Conservation (phyloP, 164 flowering plant genomes). For the Chimonanthus salicifolius region DNA sequence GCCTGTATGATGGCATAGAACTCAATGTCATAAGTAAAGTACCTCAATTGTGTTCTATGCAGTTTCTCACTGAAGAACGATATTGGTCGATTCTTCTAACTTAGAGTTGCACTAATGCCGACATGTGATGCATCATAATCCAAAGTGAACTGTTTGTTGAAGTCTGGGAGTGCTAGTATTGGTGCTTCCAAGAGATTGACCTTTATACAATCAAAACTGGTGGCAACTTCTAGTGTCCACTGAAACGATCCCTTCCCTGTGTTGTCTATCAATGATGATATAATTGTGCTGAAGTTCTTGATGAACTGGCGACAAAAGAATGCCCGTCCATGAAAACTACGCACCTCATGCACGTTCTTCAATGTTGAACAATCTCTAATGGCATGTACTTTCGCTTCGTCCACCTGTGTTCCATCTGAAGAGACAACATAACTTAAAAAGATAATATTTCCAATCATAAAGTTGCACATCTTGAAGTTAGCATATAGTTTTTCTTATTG, state of each 20-base stretch:
- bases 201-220: neutral
- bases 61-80: neutral
- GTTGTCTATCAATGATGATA: neutral
- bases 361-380: no score
- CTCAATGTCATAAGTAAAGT: neutral
- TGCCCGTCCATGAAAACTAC: constrained; percentile 1
- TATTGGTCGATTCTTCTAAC: neutral
- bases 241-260: neutral
- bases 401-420: no score
- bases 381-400: no score
- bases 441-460: no score
- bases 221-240: neutral
- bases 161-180: neutral
- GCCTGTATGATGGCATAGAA: neutral
- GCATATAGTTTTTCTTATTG: no score
- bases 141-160: neutral
- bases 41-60: neutral
- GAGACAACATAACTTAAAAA: no score
- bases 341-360: no score
- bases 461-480: no score
- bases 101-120: neutral
- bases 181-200: neutral
- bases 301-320: neutral
- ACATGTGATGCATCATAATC: neutral
- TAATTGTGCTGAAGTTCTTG: neutral